These are phyloP conservation scores for Spathaspora gorwiae DNA, from an alignment of 805 yeast genomes.

Conservation along the genomic window DNA sequence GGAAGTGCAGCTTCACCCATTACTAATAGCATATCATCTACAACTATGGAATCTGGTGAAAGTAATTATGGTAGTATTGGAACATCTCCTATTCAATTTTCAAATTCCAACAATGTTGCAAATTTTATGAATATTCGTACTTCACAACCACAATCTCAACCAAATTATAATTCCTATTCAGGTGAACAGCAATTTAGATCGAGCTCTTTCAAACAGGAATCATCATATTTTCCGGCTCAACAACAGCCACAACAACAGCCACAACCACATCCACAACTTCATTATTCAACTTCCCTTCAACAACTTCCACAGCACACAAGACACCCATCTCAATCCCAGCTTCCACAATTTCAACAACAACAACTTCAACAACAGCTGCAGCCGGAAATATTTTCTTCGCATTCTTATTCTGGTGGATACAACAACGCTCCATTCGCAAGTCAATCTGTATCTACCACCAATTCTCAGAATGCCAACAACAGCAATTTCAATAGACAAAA, in stretches of 20 bases:
- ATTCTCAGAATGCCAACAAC: too few species aligned
- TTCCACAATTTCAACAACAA: background rate
- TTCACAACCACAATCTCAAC: background rate
- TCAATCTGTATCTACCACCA: too few species aligned
- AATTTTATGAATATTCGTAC: slow-evolving; percentile 8
- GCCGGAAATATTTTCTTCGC: slow-evolving; percentile 1
- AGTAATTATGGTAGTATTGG: background rate
- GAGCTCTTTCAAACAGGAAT: background rate
- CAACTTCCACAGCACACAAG: background rate
- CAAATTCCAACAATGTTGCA: slow-evolving; percentile 7
- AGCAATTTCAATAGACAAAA: too few species aligned
- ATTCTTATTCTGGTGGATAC: slow-evolving; percentile 5
- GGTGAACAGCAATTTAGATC: background rate
- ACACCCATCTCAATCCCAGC: background rate
- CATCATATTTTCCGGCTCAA: background rate
- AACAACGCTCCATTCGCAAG: background rate
- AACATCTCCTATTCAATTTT: background rate
- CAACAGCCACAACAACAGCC: background rate
- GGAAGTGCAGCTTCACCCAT: background rate
- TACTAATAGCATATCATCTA: background rate
- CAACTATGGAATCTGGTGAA: too few species aligned
- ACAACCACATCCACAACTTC: background rate
- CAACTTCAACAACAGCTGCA: background rate
- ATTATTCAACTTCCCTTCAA: background rate
- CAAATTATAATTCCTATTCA: background rate